Conservation (phyloP, 345 rosid species). For the Lepidium aucheri region DNA sequence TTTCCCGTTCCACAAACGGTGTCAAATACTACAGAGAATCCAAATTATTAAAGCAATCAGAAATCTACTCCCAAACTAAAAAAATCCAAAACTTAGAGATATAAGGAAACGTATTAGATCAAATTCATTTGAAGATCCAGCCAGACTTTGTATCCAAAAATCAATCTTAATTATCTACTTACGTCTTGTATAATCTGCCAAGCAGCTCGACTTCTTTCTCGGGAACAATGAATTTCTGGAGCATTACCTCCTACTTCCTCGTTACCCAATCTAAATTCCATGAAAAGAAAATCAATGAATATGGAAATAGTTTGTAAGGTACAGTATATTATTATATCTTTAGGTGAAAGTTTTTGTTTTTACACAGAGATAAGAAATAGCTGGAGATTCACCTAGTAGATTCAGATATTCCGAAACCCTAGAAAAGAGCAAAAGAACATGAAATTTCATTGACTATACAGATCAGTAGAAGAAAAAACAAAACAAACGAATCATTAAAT, state of each 20-base stretch:
- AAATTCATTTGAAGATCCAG: not conserved
- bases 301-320: not conserved
- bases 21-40: slow-evolving; percentile 54
- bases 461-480: not conserved
- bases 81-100: not conserved
- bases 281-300: not conserved
- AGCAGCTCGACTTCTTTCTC: slow-evolving; percentile 87
- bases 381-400: slow-evolving; percentile 32
- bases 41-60: not conserved
- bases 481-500: not conserved
- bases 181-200: slow-evolving; percentile 80
- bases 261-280: slow-evolving; percentile 30
- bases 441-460: not conserved
- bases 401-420: slow-evolving; percentile 35
- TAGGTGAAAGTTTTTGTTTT: not conserved
- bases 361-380: not conserved
- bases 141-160: not conserved
- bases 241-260: slow-evolving; percentile 20
- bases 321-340: not conserved
- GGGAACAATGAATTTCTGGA: slow-evolving; percentile 77
- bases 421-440: not conserved
- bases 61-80: not conserved
- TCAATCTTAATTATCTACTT: not conserved
- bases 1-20: slow-evolving; percentile 77
- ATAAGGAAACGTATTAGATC: not conserved